Conservation (phyloP, 176 grass and related monocot genomes). For the Chloris gayana region DNA sequence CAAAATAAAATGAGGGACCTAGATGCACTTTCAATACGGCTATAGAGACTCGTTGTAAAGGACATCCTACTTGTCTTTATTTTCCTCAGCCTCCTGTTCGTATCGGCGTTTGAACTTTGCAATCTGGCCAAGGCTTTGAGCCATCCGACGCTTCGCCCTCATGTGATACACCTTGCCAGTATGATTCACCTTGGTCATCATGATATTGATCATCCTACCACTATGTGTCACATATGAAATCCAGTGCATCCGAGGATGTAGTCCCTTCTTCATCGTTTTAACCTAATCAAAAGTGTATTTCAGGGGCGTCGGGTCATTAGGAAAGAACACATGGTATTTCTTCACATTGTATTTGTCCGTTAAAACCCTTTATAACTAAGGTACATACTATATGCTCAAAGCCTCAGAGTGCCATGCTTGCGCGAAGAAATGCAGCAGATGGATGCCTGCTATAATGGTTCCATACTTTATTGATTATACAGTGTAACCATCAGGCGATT, state of each 20-base stretch:
- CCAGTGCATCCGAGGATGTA: constrained; percentile 63
- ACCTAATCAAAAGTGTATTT: neutral
- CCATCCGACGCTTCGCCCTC: constrained; percentile 65
- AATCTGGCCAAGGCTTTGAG: constrained; percentile 54
- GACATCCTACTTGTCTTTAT: constrained; percentile 3
- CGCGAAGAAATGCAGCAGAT: too few species aligned
- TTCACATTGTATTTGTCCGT: neutral
- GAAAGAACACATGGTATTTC: neutral
- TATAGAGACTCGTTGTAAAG: neutral
- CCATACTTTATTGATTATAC: neutral
- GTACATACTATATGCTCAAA: too few species aligned
- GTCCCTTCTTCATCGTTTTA: constrained; percentile 55
- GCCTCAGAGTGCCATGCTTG: too few species aligned
- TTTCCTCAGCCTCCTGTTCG: constrained; percentile 28
- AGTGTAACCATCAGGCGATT: neutral
- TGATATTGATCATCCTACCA: constrained; percentile 54
- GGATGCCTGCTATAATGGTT: too few species aligned
- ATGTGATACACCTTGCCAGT: constrained; percentile 62
- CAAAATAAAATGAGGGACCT: too few species aligned
- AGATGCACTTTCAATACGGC: too few species aligned
- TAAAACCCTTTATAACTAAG: neutral
- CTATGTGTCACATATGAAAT: constrained; percentile 62
- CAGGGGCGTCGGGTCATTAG: neutral
- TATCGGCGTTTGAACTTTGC: constrained; percentile 37
- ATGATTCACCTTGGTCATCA: constrained; percentile 60